Base-by-base conservation (phyloP, 2,329 filamentous ascomycete genomes). In the Xylaria multiplex region DNA sequence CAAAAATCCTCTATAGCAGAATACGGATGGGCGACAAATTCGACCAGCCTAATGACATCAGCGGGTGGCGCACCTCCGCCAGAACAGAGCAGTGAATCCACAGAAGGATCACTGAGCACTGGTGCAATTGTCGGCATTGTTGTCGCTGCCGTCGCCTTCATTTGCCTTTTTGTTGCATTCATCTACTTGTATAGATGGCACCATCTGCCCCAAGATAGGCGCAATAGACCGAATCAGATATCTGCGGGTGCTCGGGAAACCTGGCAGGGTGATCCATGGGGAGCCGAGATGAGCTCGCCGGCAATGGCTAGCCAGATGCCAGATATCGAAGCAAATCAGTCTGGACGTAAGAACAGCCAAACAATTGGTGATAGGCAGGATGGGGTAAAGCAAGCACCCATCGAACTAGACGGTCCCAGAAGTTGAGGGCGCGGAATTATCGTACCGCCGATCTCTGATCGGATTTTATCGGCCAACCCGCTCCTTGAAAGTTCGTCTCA, bases 401-500 rank as follows among this genome's bases (percentile, higher is more conserved):
- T 55, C 9, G 46, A 62, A 40, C 27, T 62, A 14, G 52, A 22
- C 13, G 46, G 13, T 5, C 16, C 46, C 22, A 19, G 19, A 24
- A 32, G 24, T 52, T 35, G 37, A 42, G 53, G 48, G 27, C 24
- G 4, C 14, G n/a, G 54, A 53, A 65, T 27, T 16, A 30, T 57
- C 30, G 22, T 30, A 24, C 56, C 53, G 48, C 45, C 58, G 24
- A n/a, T 35, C 32, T 32, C 43, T 24, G 43, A 59, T 58, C 27
- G 37, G 35, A 14, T 59, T 24, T 37, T 8, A 37, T 24, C 22
- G 3, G 19, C 42, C 8, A 45, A 27, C 40, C 11, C 30, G 48
- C n/a, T 42, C 43, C 57, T 57, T 68, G 24, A 32, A 22, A 37
- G 32, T 24, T 56, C 30, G 2, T 24, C 46, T 69, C 50, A 69